These are phyloP conservation scores for Penicillium sp. DNA, from an alignment of 2,329 filamentous ascomycete species.

Conservation along the genomic window DNA sequence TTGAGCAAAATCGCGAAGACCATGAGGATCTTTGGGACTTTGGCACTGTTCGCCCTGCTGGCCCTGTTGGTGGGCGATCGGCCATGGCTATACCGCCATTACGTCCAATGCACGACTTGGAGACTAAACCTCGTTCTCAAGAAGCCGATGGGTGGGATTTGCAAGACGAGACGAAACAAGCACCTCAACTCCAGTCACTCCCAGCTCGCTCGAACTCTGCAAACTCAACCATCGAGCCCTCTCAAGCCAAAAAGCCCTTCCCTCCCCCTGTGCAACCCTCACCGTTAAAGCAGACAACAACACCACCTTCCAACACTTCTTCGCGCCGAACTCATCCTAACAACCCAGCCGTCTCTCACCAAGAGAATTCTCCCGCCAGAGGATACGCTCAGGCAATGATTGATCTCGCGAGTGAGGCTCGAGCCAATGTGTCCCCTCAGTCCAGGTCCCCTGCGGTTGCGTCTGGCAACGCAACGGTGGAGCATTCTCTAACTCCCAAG, in stretches of 20 bases:
- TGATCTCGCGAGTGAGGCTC: constrained; percentile 3
- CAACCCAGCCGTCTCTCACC: constrained; percentile 36
- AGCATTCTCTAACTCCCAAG: constrained; percentile 4
- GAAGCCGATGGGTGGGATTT: constrained; percentile 33
- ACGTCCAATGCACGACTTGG: constrained; percentile 75
- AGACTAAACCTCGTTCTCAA: constrained; percentile 71
- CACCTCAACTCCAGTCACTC: constrained; percentile 42
- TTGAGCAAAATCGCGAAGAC: constrained; percentile 53
- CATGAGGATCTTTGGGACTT: constrained; percentile 93
- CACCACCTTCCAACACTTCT: constrained; percentile 45
- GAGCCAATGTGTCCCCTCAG: neutral
- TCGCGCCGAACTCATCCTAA: constrained; percentile 48
- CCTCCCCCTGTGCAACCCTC: constrained; percentile 49
- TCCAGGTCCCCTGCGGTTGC: neutral
- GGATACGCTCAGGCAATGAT: constrained; percentile 9
- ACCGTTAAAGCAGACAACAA: constrained; percentile 54
- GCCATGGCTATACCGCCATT: constrained; percentile 53
- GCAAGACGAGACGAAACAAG: constrained; percentile 28
- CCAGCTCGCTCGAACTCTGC: constrained; percentile 51
- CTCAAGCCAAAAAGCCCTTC: constrained; percentile 62
- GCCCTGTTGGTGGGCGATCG: constrained; percentile 66
- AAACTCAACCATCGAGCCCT: constrained; percentile 36
- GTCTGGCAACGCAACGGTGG: neutral
- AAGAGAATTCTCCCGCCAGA: constrained; percentile 26
- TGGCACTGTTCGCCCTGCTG: constrained; percentile 80